These are phyloP conservation scores for Kwoniella mangroviensis DNA, from an alignment of 768 basidiomycete species.

Conservation along the genomic window DNA sequence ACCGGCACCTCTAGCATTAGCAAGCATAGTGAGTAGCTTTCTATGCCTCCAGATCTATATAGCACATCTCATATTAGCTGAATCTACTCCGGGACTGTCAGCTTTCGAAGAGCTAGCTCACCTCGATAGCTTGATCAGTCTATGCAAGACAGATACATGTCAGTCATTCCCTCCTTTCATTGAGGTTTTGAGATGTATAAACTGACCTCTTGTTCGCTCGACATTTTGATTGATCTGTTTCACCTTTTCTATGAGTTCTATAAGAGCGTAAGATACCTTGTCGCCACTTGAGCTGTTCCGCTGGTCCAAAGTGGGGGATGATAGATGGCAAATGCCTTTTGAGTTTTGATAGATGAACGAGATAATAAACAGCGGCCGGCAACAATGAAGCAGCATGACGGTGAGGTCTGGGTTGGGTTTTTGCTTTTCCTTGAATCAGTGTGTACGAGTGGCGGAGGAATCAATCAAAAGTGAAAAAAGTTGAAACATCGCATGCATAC, in stretches of 20 bases:
- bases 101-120: slow-evolving; percentile 20
- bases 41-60: slow-evolving; percentile 76
- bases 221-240: slow-evolving; percentile 30
- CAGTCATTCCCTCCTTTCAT: slow-evolving; percentile 9
- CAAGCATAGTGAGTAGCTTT: slow-evolving; percentile 98
- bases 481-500: not conserved
- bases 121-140: slow-evolving; percentile 52
- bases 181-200: not conserved
- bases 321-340: slow-evolving; percentile 1
- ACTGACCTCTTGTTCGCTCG: slow-evolving; percentile 33
- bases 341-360: not conserved
- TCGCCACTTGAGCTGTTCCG: not conserved
- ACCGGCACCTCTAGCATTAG: slow-evolving; percentile 90
- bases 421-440: too few relatives aligned
- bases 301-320: not conserved
- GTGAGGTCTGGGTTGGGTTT: too few relatives aligned
- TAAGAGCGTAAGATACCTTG: not conserved
- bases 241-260: not conserved
- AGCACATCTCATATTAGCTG: not conserved
- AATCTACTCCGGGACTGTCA: not conserved
- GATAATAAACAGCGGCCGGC: not conserved
- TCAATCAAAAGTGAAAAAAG: not conserved
- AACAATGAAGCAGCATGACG: not conserved
- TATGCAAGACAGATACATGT: slow-evolving; percentile 8
- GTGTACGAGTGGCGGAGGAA: too few relatives aligned